Conservation (phyloP, 106 monocot species). For the Gastrodia elata region DNA sequence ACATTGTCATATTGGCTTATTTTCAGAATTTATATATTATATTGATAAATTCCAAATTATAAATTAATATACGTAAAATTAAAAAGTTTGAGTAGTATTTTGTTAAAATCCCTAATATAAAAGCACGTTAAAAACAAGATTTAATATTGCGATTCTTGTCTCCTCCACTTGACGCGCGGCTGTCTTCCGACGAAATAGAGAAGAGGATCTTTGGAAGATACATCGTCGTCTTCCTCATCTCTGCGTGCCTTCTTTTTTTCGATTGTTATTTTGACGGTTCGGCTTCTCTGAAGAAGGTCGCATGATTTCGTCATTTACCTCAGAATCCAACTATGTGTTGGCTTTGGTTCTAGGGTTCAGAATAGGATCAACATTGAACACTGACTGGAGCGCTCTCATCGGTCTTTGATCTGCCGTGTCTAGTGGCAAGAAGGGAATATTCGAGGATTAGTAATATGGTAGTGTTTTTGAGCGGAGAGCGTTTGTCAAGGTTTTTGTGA, state of each 20-base stretch:
- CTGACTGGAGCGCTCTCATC: not conserved
- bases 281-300: not conserved
- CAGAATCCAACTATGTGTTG: not conserved
- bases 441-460: not conserved
- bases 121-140: no score
- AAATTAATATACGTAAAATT: no score
- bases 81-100: no score
- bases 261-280: not conserved
- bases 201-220: not conserved
- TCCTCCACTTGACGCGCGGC: not conserved
- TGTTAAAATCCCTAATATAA: no score
- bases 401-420: not conserved
- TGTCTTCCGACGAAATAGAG: constrained; percentile 1
- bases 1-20: no score
- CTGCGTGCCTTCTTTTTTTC: not conserved
- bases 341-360: constrained; percentile 1
- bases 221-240: not conserved
- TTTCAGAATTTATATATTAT: no score
- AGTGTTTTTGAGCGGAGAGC: not conserved
- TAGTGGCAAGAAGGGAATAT: not conserved
- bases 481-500: not conserved
- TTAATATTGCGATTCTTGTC: no score
- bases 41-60: no score
- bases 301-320: not conserved
- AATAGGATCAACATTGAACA: not conserved